Evolutionary conservation across 2,329 filamentous ascomycete species (phyloP), one percentile per base, ranked within the genome.

Genomic region (Alternaria sp.): DNA sequence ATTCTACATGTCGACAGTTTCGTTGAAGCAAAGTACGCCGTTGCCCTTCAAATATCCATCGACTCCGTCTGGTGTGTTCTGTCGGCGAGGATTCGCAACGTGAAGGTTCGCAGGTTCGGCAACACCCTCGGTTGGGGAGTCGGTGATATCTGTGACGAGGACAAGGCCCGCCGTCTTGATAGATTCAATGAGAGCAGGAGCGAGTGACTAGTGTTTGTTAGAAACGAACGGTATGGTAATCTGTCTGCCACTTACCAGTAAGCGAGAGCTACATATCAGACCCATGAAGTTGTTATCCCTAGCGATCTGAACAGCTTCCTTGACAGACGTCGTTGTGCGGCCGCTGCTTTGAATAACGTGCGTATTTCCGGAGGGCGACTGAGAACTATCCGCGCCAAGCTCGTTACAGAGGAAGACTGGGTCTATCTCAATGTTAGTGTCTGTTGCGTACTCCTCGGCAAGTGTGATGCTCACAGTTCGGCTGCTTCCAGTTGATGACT

Each of bases 251-350:
- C 89, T 72, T 84, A 96, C 92, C 81, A 99, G 79, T 63, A 99
- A 83, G 66, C 90, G 86, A 31, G 92, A 94, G 68, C 89, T 93
- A 79, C 93, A 97, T 60, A 98, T 91, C 72, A 99, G 77, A 3
- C 95, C 95, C 95, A 99, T 99, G 66, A 99, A 92, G 76, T 99
- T 99, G 76, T 99, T 99, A 74, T 89, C 91, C 78, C 96, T 91
- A 23, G 94, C 93, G 72, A 96, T 92, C 63, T 93, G 86, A 13
- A 97, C 95, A 4, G 92, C 92, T 76, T 99, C 94, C 80, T 98
- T 99, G 67, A 98, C 92, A 5, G 92, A 97, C 65, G 90, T 90
- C 13, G 89, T 90, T 46, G 88, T 86, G 55, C 90, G 85, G 14
- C 91, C 92, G 66, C 88, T 91, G 66, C 84, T 86, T 42, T 81